Evolutionary conservation across 2,329 filamentous ascomycete genomes (phyloP).

Genomic region (Cercospora sp.): DNA sequence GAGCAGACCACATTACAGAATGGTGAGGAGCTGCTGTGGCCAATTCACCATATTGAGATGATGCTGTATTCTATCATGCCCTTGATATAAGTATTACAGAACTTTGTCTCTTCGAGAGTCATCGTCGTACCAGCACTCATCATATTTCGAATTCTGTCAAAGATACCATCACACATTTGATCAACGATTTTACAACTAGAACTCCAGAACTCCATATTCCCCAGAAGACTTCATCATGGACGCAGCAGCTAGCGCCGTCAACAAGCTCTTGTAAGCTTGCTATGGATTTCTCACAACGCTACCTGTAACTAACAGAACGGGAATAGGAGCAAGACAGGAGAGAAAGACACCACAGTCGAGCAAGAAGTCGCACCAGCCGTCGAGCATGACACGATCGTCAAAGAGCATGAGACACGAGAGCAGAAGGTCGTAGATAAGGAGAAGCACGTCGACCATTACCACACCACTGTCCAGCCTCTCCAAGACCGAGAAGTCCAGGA

Average conservation of each 20-base stretch:
- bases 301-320: background rate
- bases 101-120: background rate
- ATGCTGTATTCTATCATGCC: background rate
- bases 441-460: slow-evolving; percentile 34
- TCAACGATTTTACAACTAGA: background rate
- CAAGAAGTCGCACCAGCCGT: slow-evolving; percentile 29
- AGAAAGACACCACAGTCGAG: slow-evolving; percentile 25
- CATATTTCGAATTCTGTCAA: background rate
- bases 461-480: slow-evolving; percentile 34
- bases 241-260: slow-evolving; percentile 16
- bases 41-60: background rate
- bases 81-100: background rate
- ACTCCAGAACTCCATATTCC: background rate
- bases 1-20: background rate
- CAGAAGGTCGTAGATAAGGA: slow-evolving; percentile 25
- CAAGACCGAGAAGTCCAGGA: slow-evolving; percentile 27
- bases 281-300: background rate
- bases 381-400: slow-evolving; percentile 26
- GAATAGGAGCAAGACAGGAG: slow-evolving; percentile 9
- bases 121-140: background rate
- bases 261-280: slow-evolving; percentile 13
- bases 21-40: background rate
- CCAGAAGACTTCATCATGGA: slow-evolving; percentile 13
- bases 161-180: background rate
- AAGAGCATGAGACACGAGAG: slow-evolving; percentile 21